These are phyloP conservation scores for Podospora didyma DNA, from an alignment of 495 filamentous ascomycete genomes.

Conservation along the genomic window DNA sequence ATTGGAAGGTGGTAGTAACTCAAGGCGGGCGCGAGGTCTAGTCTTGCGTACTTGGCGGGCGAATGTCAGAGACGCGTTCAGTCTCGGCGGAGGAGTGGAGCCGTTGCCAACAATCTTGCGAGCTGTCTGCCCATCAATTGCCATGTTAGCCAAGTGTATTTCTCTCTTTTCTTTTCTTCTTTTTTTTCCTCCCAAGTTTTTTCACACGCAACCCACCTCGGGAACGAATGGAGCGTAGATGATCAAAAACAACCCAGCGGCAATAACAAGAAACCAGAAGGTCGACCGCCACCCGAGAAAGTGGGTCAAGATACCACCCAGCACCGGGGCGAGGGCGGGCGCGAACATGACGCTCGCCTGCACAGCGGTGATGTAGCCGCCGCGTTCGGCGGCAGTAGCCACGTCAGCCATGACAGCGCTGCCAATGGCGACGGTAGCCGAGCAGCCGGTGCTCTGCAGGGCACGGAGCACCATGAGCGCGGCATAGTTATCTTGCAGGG, in stretches of 20 bases:
- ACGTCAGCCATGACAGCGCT: conserved; percentile 49
- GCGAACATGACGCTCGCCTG: conserved; percentile 26
- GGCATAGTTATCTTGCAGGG: not conserved
- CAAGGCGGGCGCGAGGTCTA: too few relatives aligned
- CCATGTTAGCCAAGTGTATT: too few relatives aligned
- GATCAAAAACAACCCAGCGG: conserved; percentile 35
- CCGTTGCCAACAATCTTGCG: conserved; percentile 46
- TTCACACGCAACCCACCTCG: conserved; percentile 38
- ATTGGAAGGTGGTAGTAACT: too few relatives aligned
- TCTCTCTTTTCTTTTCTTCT: too few relatives aligned
- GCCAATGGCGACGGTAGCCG: conserved; percentile 44
- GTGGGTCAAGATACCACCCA: conserved; percentile 56
- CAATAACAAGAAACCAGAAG: conserved; percentile 59
- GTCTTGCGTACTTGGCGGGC: not conserved
- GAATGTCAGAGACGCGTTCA: not conserved
- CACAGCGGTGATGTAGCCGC: conserved; percentile 27
- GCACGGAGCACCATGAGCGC: too few relatives aligned
- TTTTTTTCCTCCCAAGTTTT: too few relatives aligned
- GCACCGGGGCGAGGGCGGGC: conserved; percentile 49
- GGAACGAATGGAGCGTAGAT: conserved; percentile 45
- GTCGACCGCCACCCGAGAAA: conserved; percentile 58
- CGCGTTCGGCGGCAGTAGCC: conserved; percentile 41
- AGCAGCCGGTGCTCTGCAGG: conserved; percentile 51
- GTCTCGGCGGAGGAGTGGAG: conserved; percentile 26
- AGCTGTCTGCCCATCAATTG: conserved; percentile 43